Base-by-base conservation (phyloP, 768 basidiomycete species). In the Phallus indusiatus region DNA sequence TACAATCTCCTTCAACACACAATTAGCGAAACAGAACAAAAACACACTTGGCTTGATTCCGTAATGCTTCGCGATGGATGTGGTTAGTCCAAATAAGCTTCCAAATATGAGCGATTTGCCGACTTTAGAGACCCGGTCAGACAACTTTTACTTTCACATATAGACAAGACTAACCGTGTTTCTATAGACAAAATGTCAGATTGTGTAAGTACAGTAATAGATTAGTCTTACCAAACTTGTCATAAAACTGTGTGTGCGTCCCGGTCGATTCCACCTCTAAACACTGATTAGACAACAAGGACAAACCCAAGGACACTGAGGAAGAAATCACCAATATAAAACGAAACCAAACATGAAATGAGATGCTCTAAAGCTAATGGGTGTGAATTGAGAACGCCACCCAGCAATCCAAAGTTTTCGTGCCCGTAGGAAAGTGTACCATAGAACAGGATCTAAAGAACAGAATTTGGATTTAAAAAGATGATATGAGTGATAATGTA, bases 221-320 rank as follows among this genome's bases (percentile, higher is more conserved):
- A 53, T n/a, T 17, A 28, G 4, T 81, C 87, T 63, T 67, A 90
- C 90, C 90, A 67, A 94, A 95, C 83, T 96, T 94, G 71, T 96
- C 95, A 72, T 96, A 98, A 74, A 99, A 98, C 68, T 98, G 95
- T 0, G 94, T 95, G 68, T 94, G 95, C 20, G 94, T 91, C 33
- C 96, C 96, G 0, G 96, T 99, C 65, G 88, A 87, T 70, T 99
- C 96, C 49, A 97, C 94, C 81, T 98, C 95, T 95, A 68, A 54
- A 36, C 20, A 6, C 22, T 64, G 59, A 12, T 54, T 58, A 33
- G 36, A 37, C 9, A 54, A 51, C 49, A 28, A 65, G 48, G 61
- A 53, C 22, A 59, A 35, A 60, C 20, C 22, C 22, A 8, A 2
- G 21, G 28, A 37, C 18, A 18, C 7, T 28, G 7, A 7, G 22